A percentile compares a stretch with the other conserved stretches of the same genome.
These are phyloP conservation scores for Paralagenidium karlingii DNA, from an alignment of 352 stramenopile species.

Conservation along the genomic window DNA sequence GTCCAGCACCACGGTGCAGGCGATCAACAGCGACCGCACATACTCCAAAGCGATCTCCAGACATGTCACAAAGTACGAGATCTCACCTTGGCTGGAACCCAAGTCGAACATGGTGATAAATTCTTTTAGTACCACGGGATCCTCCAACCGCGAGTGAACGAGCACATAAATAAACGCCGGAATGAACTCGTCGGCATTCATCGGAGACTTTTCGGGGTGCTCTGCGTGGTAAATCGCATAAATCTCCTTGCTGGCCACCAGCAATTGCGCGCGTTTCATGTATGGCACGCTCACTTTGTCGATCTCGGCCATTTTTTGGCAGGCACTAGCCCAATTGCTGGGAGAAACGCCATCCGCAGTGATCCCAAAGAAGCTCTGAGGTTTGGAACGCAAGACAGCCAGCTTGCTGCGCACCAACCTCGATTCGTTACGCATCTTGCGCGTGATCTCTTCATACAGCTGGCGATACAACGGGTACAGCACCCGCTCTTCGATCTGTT, in stretches of 20 bases:
- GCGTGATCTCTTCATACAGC: constrained; percentile 50
- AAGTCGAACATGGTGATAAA: constrained; percentile 70
- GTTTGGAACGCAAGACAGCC: constrained; percentile 60
- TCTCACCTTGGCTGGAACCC: constrained; percentile 53
- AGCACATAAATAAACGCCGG: constrained; percentile 82
- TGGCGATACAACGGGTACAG: constrained; percentile 64
- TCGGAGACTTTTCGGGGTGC: constrained; percentile 52
- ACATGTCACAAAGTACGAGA: constrained; percentile 80
- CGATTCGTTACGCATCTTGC: constrained; percentile 41
- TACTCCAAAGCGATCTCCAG: constrained; percentile 83
- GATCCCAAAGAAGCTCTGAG: constrained; percentile 79
- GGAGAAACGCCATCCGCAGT: constrained; percentile 47
- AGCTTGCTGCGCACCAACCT: constrained; percentile 72
- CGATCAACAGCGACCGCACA: constrained; percentile 68
- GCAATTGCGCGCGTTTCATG: constrained; percentile 67
- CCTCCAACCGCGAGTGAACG: constrained; percentile 51
- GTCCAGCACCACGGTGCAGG: constrained; percentile 70
- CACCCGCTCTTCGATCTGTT: constrained; percentile 78
- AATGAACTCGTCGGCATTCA: constrained; percentile 81
- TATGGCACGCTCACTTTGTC: constrained; percentile 70
- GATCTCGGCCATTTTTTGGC: constrained; percentile 50
- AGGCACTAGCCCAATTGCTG: constrained; percentile 41
- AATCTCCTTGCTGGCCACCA: constrained; percentile 72
- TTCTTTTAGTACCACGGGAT: constrained; percentile 64
- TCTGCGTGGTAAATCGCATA: constrained; percentile 64